phyloP scores from a whole-genome alignment of 148 eudicot species.

The Pharnaceum exiguum region DNA sequence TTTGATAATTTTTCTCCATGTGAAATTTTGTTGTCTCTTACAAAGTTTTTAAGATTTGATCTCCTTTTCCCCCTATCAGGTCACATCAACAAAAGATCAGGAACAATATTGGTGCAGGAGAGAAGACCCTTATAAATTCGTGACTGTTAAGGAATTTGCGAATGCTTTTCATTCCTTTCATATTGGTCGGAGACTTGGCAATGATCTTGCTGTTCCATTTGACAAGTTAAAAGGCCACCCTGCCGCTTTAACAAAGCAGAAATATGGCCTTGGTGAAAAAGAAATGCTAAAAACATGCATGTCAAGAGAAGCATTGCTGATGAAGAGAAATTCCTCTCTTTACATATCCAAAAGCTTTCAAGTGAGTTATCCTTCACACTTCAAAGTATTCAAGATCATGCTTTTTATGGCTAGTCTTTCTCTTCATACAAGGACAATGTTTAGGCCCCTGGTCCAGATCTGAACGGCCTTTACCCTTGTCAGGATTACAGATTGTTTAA shows the following conservation, averaged over 20 bases:
- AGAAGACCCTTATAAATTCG: constrained; percentile 38
- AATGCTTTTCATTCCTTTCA: constrained; percentile 46
- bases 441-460: no score
- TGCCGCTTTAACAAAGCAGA: constrained; percentile 45
- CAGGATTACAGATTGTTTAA: no score
- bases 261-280: constrained; percentile 30
- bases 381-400: background rate
- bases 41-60: no score
- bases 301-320: constrained; percentile 38
- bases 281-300: constrained; percentile 37
- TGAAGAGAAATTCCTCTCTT: constrained; percentile 25
- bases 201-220: constrained; percentile 31
- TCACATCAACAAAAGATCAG: constrained; percentile 60
- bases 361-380: background rate
- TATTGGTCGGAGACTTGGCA: constrained; percentile 26
- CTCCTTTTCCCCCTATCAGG: no score
- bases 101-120: constrained; percentile 36
- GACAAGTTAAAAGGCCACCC: constrained; percentile 51
- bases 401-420: background rate
- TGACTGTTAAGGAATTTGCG: constrained; percentile 35
- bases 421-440: background rate
- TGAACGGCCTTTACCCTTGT: no score
- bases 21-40: no score
- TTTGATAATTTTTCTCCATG: no score
- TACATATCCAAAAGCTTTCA: constrained; percentile 6